Conservation (phyloP, 2,329 filamentous ascomycete genomes). For the Epichloe sylvatica region DNA sequence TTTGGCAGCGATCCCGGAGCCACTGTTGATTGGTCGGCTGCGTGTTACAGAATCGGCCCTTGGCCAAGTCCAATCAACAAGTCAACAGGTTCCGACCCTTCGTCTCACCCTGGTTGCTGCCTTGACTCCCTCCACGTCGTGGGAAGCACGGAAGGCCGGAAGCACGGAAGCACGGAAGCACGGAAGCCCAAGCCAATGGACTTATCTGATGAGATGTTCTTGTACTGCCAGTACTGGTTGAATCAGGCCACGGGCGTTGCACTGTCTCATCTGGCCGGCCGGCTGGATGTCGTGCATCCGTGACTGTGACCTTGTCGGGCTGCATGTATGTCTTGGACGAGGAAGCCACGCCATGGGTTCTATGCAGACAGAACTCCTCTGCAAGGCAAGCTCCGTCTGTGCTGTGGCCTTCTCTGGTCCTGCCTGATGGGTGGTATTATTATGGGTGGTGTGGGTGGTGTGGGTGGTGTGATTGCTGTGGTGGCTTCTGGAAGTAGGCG, state of each 20-base stretch:
- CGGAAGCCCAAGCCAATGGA: not conserved
- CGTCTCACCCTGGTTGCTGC: not conserved
- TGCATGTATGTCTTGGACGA: slow-evolving; percentile 1
- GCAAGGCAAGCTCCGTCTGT: not conserved
- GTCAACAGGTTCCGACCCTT: not conserved
- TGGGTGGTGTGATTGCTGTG: too few species aligned
- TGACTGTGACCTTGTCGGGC: not conserved
- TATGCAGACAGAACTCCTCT: not conserved
- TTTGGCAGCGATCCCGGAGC: not conserved
- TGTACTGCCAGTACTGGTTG: not conserved
- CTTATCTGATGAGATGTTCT: not conserved
- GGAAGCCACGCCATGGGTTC: not conserved
- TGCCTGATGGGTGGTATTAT: too few species aligned
- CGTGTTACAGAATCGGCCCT: slow-evolving; percentile 2
- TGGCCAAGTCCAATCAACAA: not conserved
- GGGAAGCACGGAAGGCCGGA: not conserved
- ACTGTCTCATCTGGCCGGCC: not conserved
- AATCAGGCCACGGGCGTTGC: not conserved
- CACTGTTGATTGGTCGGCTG: not conserved
- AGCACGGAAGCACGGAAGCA: not conserved
- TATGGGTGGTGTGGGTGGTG: too few species aligned
- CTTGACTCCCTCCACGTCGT: not conserved
- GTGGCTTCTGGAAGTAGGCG: too few species aligned
- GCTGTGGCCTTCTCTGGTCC: not conserved
- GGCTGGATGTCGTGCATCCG: not conserved